phyloP scores from a whole-genome alignment of 768 basidiomycete species.

The Naematelia encephala region DNA sequence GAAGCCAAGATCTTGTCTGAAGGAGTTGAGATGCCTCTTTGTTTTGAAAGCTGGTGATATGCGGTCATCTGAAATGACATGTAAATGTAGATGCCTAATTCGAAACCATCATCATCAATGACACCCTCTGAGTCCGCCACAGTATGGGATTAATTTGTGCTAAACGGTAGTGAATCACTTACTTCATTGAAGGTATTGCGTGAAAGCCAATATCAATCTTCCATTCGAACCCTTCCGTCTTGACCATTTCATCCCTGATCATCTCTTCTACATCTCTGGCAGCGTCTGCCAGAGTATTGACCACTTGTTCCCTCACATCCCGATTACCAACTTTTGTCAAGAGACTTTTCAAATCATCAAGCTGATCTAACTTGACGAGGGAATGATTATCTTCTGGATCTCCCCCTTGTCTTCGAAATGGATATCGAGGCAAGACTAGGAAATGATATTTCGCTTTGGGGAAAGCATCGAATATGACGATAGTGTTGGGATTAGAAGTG shows the following conservation, averaged over 20 bases:
- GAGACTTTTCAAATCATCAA: slow-evolving; percentile 61
- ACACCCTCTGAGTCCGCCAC: no score
- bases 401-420: slow-evolving; percentile 26
- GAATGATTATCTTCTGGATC: slow-evolving; percentile 26
- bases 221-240: slow-evolving; percentile 51
- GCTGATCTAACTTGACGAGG: slow-evolving; percentile 49
- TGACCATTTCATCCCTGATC: slow-evolving; percentile 76
- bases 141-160: no score
- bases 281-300: slow-evolving; percentile 59
- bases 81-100: slow-evolving; percentile 60
- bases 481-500: slow-evolving; percentile 16
- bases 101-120: no score
- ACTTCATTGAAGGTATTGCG: slow-evolving; percentile 81
- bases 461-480: slow-evolving; percentile 47
- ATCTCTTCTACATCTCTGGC: slow-evolving; percentile 60
- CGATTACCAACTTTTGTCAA: slow-evolving; percentile 56
- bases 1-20: slow-evolving; percentile 77
- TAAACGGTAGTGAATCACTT: no score
- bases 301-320: slow-evolving; percentile 57
- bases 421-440: slow-evolving; percentile 70
- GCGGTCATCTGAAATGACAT: slow-evolving; percentile 78
- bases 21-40: slow-evolving; percentile 90
- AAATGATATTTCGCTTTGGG: slow-evolving; percentile 74
- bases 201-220: slow-evolving; percentile 77
- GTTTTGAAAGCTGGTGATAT: slow-evolving; percentile 67